phyloP scores from a whole-genome alignment of 495 filamentous ascomycete genomes.

The Cudoniella acicularis region DNA sequence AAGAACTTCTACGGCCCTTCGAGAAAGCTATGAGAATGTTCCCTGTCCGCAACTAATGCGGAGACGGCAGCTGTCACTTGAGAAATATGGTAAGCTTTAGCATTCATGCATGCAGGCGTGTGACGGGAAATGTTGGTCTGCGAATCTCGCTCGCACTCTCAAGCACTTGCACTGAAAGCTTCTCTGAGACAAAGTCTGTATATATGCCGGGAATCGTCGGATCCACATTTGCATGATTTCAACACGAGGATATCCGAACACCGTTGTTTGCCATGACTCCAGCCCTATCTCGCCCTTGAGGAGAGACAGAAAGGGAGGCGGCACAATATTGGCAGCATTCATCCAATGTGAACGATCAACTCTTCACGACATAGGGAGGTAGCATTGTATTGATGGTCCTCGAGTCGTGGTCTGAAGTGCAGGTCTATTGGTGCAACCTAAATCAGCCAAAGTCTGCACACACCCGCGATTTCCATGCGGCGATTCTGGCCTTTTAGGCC shows the following conservation, averaged over 20 bases:
- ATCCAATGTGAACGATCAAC: not conserved
- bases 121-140: constrained; percentile 6
- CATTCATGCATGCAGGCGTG: constrained; percentile 16
- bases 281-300: not conserved
- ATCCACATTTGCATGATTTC: not conserved
- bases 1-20: constrained; percentile 26
- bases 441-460: constrained; percentile 11
- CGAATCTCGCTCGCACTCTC: not conserved
- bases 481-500: constrained; percentile 14
- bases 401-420: constrained; percentile 29
- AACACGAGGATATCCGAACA: not conserved
- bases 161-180: not conserved
- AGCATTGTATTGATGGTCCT: constrained; percentile 15
- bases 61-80: constrained; percentile 37
- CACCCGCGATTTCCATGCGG: constrained; percentile 13
- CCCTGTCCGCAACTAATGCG: constrained; percentile 30
- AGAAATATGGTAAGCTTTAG: constrained; percentile 12
- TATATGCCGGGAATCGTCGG: not conserved
- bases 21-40: constrained; percentile 20
- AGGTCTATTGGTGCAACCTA: constrained; percentile 15
- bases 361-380: not conserved
- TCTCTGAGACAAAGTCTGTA: not conserved
- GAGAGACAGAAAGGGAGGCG: not conserved
- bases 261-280: not conserved
- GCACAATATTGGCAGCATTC: not conserved